A percentile compares a stretch with the other conserved stretches of the same genome.
These are phyloP conservation scores for Skeletonema costatum DNA, from an alignment of 108 stramenopile genomes.

Conservation along the genomic window DNA sequence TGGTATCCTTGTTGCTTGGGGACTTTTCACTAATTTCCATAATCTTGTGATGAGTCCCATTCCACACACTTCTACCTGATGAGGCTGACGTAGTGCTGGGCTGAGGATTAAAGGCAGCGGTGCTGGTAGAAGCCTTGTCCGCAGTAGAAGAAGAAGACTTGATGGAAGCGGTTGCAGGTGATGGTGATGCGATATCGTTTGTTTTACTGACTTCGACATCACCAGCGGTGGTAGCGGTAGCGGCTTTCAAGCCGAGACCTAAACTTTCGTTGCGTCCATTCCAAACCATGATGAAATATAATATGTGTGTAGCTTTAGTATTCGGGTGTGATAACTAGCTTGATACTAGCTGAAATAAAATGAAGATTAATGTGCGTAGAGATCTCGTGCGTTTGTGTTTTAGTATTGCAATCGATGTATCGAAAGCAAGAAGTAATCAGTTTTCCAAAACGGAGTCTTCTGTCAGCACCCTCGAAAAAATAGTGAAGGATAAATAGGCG, in stretches of 20 bases:
- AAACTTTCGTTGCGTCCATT: conserved; percentile 45
- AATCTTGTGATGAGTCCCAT: conserved; percentile 38
- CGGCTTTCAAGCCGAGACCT: conserved; percentile 9
- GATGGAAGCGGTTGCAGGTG: background rate
- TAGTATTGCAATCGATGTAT: background rate
- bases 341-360: background rate
- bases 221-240: background rate
- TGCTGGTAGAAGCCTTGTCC: background rate
- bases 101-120: background rate
- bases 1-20: background rate
- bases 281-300: conserved; percentile 21
- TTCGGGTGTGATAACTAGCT: background rate
- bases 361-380: conserved; percentile 3
- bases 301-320: background rate
- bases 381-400: background rate
- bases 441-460: background rate
- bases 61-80: conserved; percentile 28
- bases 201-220: background rate
- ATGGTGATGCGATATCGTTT: conserved; percentile 7
- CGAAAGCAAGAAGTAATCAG: background rate
- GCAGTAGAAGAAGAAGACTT: conserved; percentile 7
- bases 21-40: conserved; percentile 18
- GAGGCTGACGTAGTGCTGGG: background rate
- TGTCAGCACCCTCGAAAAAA: conserved; percentile 5
- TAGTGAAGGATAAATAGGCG: background rate